These are phyloP conservation scores for Mrakia blollopis DNA, from an alignment of 768 basidiomycete species.

Conservation along the genomic window DNA sequence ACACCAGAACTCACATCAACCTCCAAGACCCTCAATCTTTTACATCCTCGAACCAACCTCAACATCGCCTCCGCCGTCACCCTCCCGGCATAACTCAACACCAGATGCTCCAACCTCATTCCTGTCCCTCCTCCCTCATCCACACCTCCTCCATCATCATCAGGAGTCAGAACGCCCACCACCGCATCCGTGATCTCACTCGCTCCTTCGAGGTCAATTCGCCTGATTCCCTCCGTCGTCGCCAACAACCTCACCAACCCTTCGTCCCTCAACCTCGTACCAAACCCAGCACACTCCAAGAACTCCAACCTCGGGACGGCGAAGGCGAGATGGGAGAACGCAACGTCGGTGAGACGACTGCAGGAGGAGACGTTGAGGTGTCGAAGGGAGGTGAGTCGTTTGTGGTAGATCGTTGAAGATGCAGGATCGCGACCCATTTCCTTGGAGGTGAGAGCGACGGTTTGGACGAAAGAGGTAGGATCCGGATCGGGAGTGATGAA, in stretches of 20 bases:
- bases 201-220: conserved; percentile 83
- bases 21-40: conserved; percentile 62
- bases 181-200: conserved; percentile 65
- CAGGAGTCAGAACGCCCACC: conserved; percentile 61
- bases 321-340: background rate
- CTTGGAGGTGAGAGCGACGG: background rate
- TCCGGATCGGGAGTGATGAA: background rate
- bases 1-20: conserved; percentile 50
- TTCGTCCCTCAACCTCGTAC: conserved; percentile 61
- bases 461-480: background rate
- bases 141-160: background rate
- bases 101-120: conserved; percentile 57
- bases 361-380: conserved; percentile 15
- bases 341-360: conserved; percentile 3
- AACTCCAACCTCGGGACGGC: conserved; percentile 48
- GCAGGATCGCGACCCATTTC: conserved; percentile 6
- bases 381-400: background rate
- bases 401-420: background rate
- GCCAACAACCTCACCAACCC: conserved; percentile 68
- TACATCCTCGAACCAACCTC: conserved; percentile 60
- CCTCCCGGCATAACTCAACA: conserved; percentile 61
- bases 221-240: conserved; percentile 65
- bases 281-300: conserved; percentile 73
- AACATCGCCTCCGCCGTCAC: conserved; percentile 62
- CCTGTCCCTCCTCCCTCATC: conserved; percentile 1